phyloP scores from a whole-genome alignment of 371 early-diverging fungal species.

The Chytridium lagenaria region DNA sequence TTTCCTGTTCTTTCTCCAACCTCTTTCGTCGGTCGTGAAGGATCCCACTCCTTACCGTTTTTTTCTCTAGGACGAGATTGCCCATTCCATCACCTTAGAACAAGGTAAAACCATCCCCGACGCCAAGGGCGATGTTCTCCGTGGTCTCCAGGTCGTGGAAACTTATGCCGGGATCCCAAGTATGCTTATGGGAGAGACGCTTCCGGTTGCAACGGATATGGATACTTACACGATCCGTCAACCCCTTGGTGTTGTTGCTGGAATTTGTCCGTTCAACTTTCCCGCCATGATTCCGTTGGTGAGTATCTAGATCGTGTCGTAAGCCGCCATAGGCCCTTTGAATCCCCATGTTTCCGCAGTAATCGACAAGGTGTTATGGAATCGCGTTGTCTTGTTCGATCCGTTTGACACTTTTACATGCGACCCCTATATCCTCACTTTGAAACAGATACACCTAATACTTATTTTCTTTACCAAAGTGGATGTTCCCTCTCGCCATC shows the following conservation, averaged over 20 bases:
- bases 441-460: neutral
- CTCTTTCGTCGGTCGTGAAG: too few species aligned
- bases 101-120: conserved; percentile 96
- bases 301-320: too few species aligned
- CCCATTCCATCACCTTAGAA: conserved; percentile 85
- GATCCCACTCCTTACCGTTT: too few species aligned
- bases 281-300: conserved; percentile 92
- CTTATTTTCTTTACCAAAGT: conserved; percentile 46
- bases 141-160: conserved; percentile 79
- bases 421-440: neutral
- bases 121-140: conserved; percentile 69
- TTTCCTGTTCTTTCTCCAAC: too few species aligned
- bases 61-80: conserved; percentile 70
- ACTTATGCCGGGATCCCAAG: conserved; percentile 81
- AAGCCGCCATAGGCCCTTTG: too few species aligned
- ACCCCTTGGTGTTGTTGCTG: conserved; percentile 95
- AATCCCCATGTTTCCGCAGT: too few species aligned
- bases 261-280: conserved; percentile 96
- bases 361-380: too few species aligned
- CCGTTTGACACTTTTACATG: too few species aligned
- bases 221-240: conserved; percentile 95
- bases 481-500: conserved; percentile 97
- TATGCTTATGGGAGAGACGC: conserved; percentile 80
- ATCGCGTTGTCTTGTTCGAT: too few species aligned
- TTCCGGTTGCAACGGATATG: conserved; percentile 90